Evolutionary conservation across 768 basidiomycete genomes (phyloP).

Genomic region (Naganishia vaughanmartiniae): DNA sequence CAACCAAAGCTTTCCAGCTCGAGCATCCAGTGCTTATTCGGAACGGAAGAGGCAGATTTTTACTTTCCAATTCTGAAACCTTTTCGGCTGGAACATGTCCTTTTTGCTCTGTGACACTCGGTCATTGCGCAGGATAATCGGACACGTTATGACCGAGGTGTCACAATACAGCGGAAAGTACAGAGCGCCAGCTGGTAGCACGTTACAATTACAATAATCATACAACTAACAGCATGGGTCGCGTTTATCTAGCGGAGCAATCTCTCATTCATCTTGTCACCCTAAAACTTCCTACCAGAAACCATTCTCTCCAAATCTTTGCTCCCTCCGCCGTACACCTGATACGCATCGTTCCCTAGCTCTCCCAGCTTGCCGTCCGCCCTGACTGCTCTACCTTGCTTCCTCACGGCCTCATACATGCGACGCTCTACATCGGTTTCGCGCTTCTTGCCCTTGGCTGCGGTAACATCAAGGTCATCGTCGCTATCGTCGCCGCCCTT

Average conservation of each 20-base stretch:
- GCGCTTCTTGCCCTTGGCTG: slow-evolving; percentile 29
- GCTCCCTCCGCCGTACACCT: slow-evolving; percentile 41
- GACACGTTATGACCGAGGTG: background rate
- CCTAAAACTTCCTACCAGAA: slow-evolving; percentile 26
- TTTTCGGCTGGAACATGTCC: no score
- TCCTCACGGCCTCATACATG: slow-evolving; percentile 81
- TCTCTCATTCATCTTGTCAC: background rate
- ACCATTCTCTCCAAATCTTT: slow-evolving; percentile 49
- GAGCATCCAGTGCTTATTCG: no score
- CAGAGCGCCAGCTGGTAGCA: no score
- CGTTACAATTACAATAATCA: background rate
- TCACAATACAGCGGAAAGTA: background rate
- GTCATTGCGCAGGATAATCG: no score
- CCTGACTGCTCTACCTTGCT: slow-evolving; percentile 76
- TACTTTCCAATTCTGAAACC: no score
- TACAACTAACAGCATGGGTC: slow-evolving; percentile 9
- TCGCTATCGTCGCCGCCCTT: slow-evolving; percentile 34
- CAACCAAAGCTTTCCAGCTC: no score
- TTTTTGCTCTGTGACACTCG: no score
- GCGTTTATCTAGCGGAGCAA: background rate
- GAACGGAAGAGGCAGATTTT: no score
- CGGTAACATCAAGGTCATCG: slow-evolving; percentile 49
- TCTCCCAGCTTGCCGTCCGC: slow-evolving; percentile 62
- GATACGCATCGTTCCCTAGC: slow-evolving; percentile 45
- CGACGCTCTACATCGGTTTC: slow-evolving; percentile 65